Base-by-base conservation (phyloP, 345 rosid species). In the Euphorbia pulcherrima region DNA sequence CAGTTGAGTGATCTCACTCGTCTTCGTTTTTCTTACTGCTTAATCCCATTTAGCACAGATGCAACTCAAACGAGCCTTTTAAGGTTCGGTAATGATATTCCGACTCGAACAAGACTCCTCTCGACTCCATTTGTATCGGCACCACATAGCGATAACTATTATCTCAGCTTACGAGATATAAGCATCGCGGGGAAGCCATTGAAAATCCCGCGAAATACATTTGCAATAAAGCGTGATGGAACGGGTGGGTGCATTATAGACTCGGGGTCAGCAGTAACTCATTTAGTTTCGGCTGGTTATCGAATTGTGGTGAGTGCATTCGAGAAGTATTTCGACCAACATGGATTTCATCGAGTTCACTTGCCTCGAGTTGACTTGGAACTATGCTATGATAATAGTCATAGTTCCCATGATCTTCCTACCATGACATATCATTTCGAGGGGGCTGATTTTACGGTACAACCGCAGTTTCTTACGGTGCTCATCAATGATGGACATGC, bases 231-330 rank as follows among this genome's bases (percentile, higher is more conserved):
- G 18, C 8, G 3, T 12, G 39, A 61, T 39, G 68, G 74, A 0
- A 7, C 1, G 0, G 67, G 76, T 2, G 80, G 76, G n/a, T 28
- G 62, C 60, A 6, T 72, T 16, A 77, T 72, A 26, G 77, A 72
- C 60, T 59, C 77, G 0, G 77, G 77, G n/a, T 12, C 70, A 26
- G 0, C 56, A 5, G 5, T 68, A 33, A 8, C 74, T 11, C 9
- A 2, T 1, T 40, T 72, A 2, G 57, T 59, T 35, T n/a, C 20
- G 3, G 2, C 5, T 26, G 61, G 14, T 6, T 67, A 37, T 13
- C 16, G 37, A 24, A 30, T 1, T 1, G 68, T 72, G 48, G 2
- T 65, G 37, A 17, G 10, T 26, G 68, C 44, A n/a, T 69, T 72
- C 62, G 66, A 65, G 55, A 47, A 27, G 5, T 64, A 63, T 6